phyloP scores from a whole-genome alignment of 352 stramenopile genomes.

The Phytophthora sp. region DNA sequence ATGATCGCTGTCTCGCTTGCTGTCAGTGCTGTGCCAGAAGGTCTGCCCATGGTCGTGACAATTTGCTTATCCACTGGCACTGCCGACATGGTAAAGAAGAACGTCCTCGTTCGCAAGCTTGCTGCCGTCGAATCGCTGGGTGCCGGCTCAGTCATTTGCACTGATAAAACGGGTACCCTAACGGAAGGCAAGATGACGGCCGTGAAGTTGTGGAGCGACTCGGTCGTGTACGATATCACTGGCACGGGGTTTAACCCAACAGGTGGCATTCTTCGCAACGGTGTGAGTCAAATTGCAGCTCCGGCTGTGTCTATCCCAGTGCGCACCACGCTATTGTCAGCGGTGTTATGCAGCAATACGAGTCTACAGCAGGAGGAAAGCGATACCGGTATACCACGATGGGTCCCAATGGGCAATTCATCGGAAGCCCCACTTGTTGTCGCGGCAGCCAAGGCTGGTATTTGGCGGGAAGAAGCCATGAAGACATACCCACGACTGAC shows the following conservation, averaged over 20 bases:
- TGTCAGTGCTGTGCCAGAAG: conserved; percentile 77
- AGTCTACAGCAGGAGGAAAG: conserved; percentile 59
- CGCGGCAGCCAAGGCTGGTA: conserved; percentile 64
- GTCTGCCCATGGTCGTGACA: conserved; percentile 79
- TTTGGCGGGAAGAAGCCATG: conserved; percentile 56
- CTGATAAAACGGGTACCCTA: conserved; percentile 95
- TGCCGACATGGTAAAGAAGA: conserved; percentile 80
- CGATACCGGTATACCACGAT: conserved; percentile 44
- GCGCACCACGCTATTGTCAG: conserved; percentile 57
- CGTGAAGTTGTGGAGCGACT: conserved; percentile 78
- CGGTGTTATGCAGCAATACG: conserved; percentile 75
- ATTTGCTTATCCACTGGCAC: conserved; percentile 78
- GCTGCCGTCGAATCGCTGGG: conserved; percentile 82
- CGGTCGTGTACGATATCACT: conserved; percentile 56
- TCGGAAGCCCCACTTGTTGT: conserved; percentile 73
- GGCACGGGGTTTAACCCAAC: conserved; percentile 56
- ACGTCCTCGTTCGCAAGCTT: conserved; percentile 87
- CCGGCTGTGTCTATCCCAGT: conserved; percentile 46
- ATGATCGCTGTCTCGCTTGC: conserved; percentile 93
- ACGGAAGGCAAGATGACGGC: conserved; percentile 88
- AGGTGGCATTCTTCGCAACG: conserved; percentile 57
- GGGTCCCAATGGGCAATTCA: conserved; percentile 73
- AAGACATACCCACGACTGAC: conserved; percentile 67
- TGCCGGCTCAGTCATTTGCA: conserved; percentile 92
- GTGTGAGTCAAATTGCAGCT: conserved; percentile 49